Conservation (phyloP, 2,329 filamentous ascomycete species). For the Curvularia sp. region DNA sequence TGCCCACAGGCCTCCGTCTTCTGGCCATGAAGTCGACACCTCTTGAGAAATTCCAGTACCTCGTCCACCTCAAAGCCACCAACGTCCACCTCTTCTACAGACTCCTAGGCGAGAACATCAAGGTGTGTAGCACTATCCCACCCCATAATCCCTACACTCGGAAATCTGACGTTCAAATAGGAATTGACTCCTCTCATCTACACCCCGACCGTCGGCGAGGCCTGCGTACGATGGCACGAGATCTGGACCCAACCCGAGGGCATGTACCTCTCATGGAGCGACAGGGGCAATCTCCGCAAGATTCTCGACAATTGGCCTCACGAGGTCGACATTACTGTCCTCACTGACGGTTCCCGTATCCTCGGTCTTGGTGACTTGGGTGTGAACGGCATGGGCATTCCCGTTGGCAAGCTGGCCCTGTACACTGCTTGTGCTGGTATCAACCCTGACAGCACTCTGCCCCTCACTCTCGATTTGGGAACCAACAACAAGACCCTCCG, state of each 20-base stretch:
- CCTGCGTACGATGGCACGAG: slow-evolving; percentile 94
- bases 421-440: slow-evolving; percentile 97
- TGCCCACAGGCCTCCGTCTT: slow-evolving; percentile 72
- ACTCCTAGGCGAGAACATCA: slow-evolving; percentile 76
- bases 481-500: slow-evolving; percentile 68
- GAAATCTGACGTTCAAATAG: slow-evolving; percentile 54
- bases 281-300: slow-evolving; percentile 85
- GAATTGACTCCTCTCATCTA: slow-evolving; percentile 86
- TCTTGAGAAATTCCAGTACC: slow-evolving; percentile 85
- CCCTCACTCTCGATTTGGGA: slow-evolving; percentile 68
- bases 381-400: slow-evolving; percentile 97
- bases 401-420: slow-evolving; percentile 92
- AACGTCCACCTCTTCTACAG: slow-evolving; percentile 85
- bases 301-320: slow-evolving; percentile 95
- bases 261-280: slow-evolving; percentile 94
- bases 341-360: slow-evolving; percentile 94
- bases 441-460: slow-evolving; percentile 73
- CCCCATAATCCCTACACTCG: not conserved
- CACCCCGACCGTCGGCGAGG: slow-evolving; percentile 91
- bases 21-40: slow-evolving; percentile 72
- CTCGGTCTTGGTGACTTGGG: slow-evolving; percentile 93
- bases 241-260: slow-evolving; percentile 94
- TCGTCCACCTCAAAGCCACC: slow-evolving; percentile 75
- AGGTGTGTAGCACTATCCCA: slow-evolving; percentile 49
- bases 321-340: slow-evolving; percentile 92